A percentile compares a stretch with the other conserved stretches of the same genome.
Conservation (phyloP, 768 basidiomycete genomes). For the Lepiota subincarnata region DNA sequence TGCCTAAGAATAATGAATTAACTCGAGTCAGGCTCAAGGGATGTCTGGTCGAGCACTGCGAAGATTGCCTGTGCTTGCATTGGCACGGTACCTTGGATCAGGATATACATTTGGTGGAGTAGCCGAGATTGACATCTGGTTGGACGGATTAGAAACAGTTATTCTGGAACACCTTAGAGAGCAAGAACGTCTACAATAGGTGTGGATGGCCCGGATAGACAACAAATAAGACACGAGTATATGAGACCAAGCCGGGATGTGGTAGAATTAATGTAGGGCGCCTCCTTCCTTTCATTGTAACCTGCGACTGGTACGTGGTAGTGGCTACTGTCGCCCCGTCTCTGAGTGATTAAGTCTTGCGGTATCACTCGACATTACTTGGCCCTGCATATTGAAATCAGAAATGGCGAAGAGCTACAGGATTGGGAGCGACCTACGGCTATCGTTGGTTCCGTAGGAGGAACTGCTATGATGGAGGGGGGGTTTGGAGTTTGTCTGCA, state of each 20-base stretch:
- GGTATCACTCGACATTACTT: too few relatives aligned
- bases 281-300: background rate
- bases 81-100: conserved; percentile 74
- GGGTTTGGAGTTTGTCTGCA: background rate
- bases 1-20: background rate
- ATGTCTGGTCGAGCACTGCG: conserved; percentile 92
- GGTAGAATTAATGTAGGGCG: background rate
- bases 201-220: conserved; percentile 18
- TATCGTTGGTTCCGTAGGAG: background rate
- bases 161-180: conserved; percentile 56
- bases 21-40: conserved; percentile 50
- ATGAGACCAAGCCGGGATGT: conserved; percentile 16
- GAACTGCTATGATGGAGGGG: background rate
- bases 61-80: conserved; percentile 89
- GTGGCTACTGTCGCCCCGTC: background rate
- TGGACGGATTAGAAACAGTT: conserved; percentile 80
- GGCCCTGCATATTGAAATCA: too few relatives aligned
- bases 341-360: too few relatives aligned
- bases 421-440: background rate
- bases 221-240: conserved; percentile 27
- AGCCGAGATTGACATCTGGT: conserved; percentile 64
- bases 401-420: background rate
- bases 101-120: conserved; percentile 26
- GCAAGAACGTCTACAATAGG: conserved; percentile 25
- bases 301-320: background rate